Evolutionary conservation across 306 rosid genomes (phyloP).

Genomic region (Rubus idaeus): DNA sequence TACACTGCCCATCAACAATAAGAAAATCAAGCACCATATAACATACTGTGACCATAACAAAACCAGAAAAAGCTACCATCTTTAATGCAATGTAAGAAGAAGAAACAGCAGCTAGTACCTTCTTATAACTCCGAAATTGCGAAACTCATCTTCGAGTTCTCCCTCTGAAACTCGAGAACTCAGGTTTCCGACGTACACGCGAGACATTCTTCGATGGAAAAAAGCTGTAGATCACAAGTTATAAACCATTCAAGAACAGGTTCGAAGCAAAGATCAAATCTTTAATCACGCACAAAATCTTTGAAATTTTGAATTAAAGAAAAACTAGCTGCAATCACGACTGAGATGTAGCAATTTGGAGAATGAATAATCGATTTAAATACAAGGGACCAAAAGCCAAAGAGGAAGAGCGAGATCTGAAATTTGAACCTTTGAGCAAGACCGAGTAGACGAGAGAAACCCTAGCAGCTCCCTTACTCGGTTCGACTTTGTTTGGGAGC

Average conservation of each 20-base stretch:
- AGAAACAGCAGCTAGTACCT: constrained; percentile 45
- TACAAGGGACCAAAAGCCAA: too few relatives aligned
- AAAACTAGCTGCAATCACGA: background rate
- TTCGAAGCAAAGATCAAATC: background rate
- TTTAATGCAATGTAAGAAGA: background rate
- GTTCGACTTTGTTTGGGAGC: background rate
- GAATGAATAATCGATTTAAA: background rate
- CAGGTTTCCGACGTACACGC: constrained; percentile 91
- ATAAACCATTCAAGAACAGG: background rate
- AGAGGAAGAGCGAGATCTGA: constrained; percentile 28
- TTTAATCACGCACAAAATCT: background rate
- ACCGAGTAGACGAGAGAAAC: constrained; percentile 28
- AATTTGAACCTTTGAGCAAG: constrained; percentile 17
- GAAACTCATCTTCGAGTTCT: constrained; percentile 96
- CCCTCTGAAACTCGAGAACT: constrained; percentile 91
- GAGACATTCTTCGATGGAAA: constrained; percentile 63
- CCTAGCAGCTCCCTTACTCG: constrained; percentile 38
- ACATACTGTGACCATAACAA: background rate
- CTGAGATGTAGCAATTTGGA: background rate
- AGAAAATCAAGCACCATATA: background rate
- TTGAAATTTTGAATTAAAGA: background rate
- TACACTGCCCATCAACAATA: constrained; percentile 52
- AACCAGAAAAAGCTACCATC: background rate
- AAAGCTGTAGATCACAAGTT: constrained; percentile 32
- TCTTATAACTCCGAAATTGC: constrained; percentile 84